These are phyloP conservation scores for Oryza meyeriana DNA, from an alignment of 176 grass and related monocot genomes.

Conservation along the genomic window DNA sequence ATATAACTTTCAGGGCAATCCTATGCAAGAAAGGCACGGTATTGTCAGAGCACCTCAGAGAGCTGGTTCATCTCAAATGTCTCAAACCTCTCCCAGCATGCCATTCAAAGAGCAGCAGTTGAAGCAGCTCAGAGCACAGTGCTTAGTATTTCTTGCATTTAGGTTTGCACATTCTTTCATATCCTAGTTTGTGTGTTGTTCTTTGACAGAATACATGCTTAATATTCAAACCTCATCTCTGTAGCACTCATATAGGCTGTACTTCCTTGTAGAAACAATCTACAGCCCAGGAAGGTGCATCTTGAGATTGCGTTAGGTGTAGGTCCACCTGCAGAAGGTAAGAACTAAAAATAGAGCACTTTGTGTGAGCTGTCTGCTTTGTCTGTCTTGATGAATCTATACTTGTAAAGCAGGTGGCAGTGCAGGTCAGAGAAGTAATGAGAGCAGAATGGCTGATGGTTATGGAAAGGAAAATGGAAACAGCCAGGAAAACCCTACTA, in stretches of 20 bases:
- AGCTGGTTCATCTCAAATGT: slow-evolving; percentile 43
- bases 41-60: slow-evolving; percentile 44
- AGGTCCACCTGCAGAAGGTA: slow-evolving; percentile 64
- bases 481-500: slow-evolving; percentile 58
- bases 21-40: slow-evolving; percentile 72
- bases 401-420: slow-evolving; percentile 49
- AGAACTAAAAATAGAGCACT: slow-evolving; percentile 34
- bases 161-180: slow-evolving; percentile 43
- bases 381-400: slow-evolving; percentile 29
- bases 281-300: slow-evolving; percentile 84
- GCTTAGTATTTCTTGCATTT: slow-evolving; percentile 99
- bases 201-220: background rate
- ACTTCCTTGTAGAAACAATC: slow-evolving; percentile 72
- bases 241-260: slow-evolving; percentile 25
- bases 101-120: slow-evolving; percentile 97
- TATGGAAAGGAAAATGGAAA: slow-evolving; percentile 69
- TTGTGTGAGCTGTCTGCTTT: slow-evolving; percentile 16
- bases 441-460: slow-evolving; percentile 74
- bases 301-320: slow-evolving; percentile 94
- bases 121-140: slow-evolving; percentile 99
- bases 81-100: slow-evolving; percentile 50
- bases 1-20: slow-evolving; percentile 54
- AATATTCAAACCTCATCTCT: slow-evolving; percentile 19
- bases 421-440: slow-evolving; percentile 53
- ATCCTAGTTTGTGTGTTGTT: background rate